Conservation (phyloP, 805 yeast species). For the Wickerhamiella cacticola region DNA sequence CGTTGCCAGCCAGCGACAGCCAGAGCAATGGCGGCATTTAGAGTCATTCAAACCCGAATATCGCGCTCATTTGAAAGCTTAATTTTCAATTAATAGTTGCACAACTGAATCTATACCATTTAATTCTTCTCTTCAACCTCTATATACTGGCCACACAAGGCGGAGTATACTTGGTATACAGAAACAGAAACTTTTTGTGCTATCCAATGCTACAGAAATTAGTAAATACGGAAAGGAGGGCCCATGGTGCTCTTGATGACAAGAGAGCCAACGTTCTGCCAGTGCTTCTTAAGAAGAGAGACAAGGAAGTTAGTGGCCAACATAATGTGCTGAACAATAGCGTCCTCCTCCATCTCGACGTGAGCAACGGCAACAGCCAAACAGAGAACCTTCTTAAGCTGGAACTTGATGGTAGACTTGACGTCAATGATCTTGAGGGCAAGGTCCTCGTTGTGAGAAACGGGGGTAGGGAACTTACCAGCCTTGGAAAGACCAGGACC, state of each 20-base stretch:
- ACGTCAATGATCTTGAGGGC: constrained; percentile 93
- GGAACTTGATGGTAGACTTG: constrained; percentile 99
- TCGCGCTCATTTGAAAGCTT: no score
- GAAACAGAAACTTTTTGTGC: background rate
- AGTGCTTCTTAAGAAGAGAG: constrained; percentile 98
- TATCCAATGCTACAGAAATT: constrained; percentile 27
- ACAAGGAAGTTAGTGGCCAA: constrained; percentile 98
- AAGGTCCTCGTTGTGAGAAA: constrained; percentile 97
- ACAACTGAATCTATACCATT: no score
- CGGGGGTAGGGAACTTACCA: constrained; percentile 99
- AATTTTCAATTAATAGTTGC: no score
- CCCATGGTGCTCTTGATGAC: constrained; percentile 99
- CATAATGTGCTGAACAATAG: constrained; percentile 93
- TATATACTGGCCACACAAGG: no score
- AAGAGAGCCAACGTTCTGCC: constrained; percentile 99
- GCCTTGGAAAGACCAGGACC: constrained; percentile 99
- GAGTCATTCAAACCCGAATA: no score
- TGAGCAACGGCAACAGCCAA: constrained; percentile 98
- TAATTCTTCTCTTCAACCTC: no score
- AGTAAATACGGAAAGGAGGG: constrained; percentile 99
- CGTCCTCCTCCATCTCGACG: constrained; percentile 98
- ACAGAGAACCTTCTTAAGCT: constrained; percentile 98
- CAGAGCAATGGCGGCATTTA: no score
- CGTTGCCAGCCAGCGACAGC: no score
- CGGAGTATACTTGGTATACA: background rate